These are phyloP conservation scores for Marchantia paleacea DNA, from an alignment of 225 moss, liverwort and hornwort species.

Conservation along the genomic window DNA sequence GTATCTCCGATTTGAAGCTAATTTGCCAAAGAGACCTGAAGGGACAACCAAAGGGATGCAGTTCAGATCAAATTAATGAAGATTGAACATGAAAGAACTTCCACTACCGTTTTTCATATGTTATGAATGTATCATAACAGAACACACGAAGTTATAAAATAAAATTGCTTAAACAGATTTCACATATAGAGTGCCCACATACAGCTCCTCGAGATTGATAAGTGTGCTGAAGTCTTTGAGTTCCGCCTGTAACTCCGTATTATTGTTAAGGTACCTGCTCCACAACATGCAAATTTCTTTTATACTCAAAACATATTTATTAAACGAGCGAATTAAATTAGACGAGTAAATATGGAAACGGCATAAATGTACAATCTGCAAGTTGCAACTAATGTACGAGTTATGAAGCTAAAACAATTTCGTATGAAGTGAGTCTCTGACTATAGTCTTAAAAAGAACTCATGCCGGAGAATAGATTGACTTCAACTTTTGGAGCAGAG, in stretches of 20 bases:
- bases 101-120: too few species aligned
- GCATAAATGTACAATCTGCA: not conserved
- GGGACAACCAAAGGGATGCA: not conserved
- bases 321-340: not conserved
- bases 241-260: not conserved
- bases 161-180: not conserved
- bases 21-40: not conserved
- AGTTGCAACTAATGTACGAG: too few species aligned
- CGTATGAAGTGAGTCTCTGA: too few species aligned
- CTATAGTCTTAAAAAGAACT: too few species aligned
- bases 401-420: too few species aligned
- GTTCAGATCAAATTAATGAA: too few species aligned
- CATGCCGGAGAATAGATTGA: too few species aligned
- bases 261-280: slow-evolving; percentile 10
- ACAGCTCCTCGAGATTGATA: slow-evolving; percentile 13
- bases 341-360: not conserved
- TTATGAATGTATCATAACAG: too few species aligned
- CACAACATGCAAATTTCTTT: not conserved
- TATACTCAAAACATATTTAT: not conserved
- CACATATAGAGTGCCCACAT: not conserved
- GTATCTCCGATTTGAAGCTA: slow-evolving; percentile 12
- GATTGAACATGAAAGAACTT: not conserved
- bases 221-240: not conserved
- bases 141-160: not conserved
- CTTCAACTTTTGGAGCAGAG: not conserved